Evolutionary conservation across 441 rosid species (phyloP), one percentile per base, ranked within the genome.

Genomic region (Jatropha multifida): DNA sequence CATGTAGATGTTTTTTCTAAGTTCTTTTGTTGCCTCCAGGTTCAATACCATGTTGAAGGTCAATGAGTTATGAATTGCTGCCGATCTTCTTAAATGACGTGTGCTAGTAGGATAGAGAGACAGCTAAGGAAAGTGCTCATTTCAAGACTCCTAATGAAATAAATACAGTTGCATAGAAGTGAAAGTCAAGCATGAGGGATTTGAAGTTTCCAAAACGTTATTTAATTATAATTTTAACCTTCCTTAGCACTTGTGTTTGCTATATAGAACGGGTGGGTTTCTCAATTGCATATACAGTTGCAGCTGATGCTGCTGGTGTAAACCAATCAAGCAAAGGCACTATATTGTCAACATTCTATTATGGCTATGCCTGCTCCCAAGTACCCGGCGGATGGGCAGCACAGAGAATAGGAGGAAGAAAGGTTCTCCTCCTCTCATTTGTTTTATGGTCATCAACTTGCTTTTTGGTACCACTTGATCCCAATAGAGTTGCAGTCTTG

Each of bases 361-460:
- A 89, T 73, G 98, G 99, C 18, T 93, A 94, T 46, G 98, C 98
- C 42, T 88, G 94, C 75, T 94, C 98, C 65, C 99, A 93, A 82
- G 94, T 94, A 44, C 97, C 99, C 46, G 94, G 97, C 69, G 99
- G 99, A 74, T 94, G 94, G 98, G 99, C 92, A 6, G 99, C 98
- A 74, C 98, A 94, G 84, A 93, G 80, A 77, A 81, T 93, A 2
- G 98, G 97, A 26, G 98, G 98, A 76, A 88, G 96, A 74, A 91
- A 85, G 77, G 92, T 94, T 76, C 96, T 94, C n/a, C 92, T 93
- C 73, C 77, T 91, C 46, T 94, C 99, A 0, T 94, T 94, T 83
- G 87, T 94, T 18, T 72, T 93, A 41, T 94, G 98, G 98, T 93
- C 98, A 37, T 89, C 92, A 7, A 93, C 99, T 49, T 91, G 96